Conservation (phyloP, 2,329 filamentous ascomycete species). For the Penicillium sp. region DNA sequence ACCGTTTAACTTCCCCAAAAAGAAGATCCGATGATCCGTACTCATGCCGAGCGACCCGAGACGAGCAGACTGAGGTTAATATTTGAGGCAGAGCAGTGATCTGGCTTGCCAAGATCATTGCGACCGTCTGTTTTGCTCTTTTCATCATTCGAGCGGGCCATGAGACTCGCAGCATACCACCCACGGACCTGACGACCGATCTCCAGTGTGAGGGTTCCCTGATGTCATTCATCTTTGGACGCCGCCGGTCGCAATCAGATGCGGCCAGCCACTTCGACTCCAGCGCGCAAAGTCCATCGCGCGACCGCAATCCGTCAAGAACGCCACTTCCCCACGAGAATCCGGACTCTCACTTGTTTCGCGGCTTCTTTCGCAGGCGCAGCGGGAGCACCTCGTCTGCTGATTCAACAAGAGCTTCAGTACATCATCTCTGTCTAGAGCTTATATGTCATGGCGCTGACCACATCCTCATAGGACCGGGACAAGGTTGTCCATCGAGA, state of each 20-base stretch:
- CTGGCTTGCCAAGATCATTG: background rate
- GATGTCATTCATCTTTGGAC: conserved; percentile 25
- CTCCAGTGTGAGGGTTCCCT: background rate
- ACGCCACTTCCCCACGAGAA: background rate
- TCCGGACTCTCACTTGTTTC: conserved; percentile 12
- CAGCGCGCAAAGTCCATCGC: conserved; percentile 2
- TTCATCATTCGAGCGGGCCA: background rate
- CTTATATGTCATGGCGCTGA: background rate
- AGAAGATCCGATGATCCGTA: conserved; percentile 9
- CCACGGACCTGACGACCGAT: background rate
- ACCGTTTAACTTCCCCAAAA: background rate
- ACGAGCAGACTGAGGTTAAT: background rate
- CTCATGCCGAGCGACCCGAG: background rate
- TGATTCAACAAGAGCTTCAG: background rate
- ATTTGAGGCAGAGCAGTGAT: background rate
- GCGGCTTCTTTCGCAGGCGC: conserved; percentile 20
- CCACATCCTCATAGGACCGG: background rate
- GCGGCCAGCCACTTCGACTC: conserved; percentile 8
- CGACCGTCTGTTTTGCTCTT: background rate
- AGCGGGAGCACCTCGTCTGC: conserved; percentile 7
- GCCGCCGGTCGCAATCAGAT: conserved; percentile 23
- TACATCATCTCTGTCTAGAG: conserved; percentile 3
- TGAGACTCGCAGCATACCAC: too few species aligned
- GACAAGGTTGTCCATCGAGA: background rate
- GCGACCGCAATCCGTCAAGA: conserved; percentile 9